phyloP scores from a whole-genome alignment of 768 basidiomycete species.

The Leucosporidium yakuticum region DNA sequence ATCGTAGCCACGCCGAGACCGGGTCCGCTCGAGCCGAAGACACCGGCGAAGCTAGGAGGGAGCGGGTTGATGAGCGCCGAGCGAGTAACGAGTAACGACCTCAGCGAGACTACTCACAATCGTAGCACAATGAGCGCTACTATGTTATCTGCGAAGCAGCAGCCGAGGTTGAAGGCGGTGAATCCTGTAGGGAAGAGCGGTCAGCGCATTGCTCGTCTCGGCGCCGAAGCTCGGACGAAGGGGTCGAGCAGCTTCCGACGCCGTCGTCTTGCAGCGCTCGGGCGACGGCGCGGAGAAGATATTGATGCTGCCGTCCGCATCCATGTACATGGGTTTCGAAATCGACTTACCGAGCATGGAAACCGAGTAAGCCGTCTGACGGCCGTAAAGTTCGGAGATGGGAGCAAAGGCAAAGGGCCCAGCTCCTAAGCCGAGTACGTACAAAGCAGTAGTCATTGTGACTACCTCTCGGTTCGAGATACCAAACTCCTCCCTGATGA shows the following conservation, averaged over 20 bases:
- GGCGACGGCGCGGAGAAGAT: too few species aligned
- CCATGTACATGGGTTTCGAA: too few species aligned
- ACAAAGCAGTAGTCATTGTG: conserved; percentile 1
- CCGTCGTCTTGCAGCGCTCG: too few species aligned
- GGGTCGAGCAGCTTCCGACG: too few species aligned
- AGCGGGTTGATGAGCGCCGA: background rate
- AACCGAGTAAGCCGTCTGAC: background rate
- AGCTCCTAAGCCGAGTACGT: background rate
- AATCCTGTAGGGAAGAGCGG: background rate
- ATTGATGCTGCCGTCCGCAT: too few species aligned
- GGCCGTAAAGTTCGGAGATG: conserved; percentile 11
- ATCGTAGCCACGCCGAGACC: conserved; percentile 11
- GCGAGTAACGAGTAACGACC: background rate
- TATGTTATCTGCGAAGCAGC: background rate
- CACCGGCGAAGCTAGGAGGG: background rate
- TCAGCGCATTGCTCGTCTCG: background rate
- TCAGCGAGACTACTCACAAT: background rate
- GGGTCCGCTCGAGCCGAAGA: conserved; percentile 10
- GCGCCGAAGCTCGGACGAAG: background rate
- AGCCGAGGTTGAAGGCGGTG: conserved; percentile 4
- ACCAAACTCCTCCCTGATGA: background rate
- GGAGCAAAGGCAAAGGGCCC: conserved; percentile 14
- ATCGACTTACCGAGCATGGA: conserved; percentile 3
- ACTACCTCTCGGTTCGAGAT: background rate
- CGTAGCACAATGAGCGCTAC: conserved; percentile 3